phyloP scores from a whole-genome alignment of 2,329 filamentous ascomycete species.

The Scorias spongiosa region DNA sequence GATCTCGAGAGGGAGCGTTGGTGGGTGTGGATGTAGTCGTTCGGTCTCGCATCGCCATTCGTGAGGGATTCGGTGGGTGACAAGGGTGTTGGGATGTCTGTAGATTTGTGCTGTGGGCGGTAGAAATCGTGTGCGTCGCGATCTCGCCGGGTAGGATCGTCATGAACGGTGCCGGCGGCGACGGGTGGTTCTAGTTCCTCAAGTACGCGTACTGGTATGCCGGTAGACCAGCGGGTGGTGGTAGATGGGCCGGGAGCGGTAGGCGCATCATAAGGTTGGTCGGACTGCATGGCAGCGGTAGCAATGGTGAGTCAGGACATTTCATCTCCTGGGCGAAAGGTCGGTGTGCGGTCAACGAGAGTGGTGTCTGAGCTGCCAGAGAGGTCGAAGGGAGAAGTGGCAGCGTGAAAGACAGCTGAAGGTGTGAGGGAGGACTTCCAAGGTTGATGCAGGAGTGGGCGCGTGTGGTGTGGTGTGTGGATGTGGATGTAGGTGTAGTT shows the following conservation, averaged over 20 bases:
- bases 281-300: neutral
- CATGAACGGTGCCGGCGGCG: neutral
- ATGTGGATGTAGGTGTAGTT: too few species aligned
- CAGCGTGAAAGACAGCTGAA: too few species aligned
- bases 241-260: neutral
- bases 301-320: neutral
- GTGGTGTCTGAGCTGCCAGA: too few species aligned
- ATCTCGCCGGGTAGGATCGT: neutral
- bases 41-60: neutral
- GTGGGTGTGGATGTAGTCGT: neutral
- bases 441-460: too few species aligned
- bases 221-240: neutral
- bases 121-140: conserved; percentile 3
- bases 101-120: conserved; percentile 2
- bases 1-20: conserved; percentile 2
- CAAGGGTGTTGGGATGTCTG: neutral
- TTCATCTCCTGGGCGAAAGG: neutral
- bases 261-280: neutral
- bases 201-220: neutral
- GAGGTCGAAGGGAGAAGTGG: too few species aligned
- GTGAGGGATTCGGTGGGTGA: neutral
- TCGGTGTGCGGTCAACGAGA: too few species aligned
- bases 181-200: neutral
- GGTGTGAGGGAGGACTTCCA: too few species aligned
- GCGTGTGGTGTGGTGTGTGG: too few species aligned